phyloP scores from a whole-genome alignment of 176 grass and related monocot species.

The Aegilops bicornis region DNA sequence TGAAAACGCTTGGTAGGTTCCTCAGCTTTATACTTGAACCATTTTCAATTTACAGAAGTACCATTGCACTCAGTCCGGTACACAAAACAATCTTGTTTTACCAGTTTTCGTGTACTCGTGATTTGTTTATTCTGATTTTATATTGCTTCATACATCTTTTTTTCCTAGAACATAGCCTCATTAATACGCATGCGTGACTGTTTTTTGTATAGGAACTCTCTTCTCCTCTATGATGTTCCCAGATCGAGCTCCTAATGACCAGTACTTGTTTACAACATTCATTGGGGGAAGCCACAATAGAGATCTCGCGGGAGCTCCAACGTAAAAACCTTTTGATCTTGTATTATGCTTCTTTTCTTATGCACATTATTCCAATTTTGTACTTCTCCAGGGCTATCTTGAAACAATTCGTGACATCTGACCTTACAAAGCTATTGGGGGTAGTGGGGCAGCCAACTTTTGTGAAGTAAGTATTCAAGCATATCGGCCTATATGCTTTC shows the following conservation, averaged over 20 bases:
- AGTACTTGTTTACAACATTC: constrained; percentile 91
- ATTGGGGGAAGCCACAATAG: constrained; percentile 92
- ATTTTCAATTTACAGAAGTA: constrained; percentile 11
- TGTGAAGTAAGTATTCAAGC: constrained; percentile 63
- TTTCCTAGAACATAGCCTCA: not conserved
- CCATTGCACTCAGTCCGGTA: not conserved
- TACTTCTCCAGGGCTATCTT: constrained; percentile 55
- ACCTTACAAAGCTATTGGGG: constrained; percentile 79
- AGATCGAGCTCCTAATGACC: constrained; percentile 84
- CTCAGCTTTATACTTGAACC: constrained; percentile 23
- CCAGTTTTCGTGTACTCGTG: constrained; percentile 8
- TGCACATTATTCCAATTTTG: constrained; percentile 28
- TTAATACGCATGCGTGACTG: constrained; percentile 8
- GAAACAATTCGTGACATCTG: constrained; percentile 76
- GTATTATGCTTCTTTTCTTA: constrained; percentile 26
- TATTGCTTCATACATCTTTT: constrained; percentile 3
- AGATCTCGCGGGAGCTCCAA: constrained; percentile 86
- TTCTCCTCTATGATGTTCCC: constrained; percentile 99
- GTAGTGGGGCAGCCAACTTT: constrained; percentile 77
- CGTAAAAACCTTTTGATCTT: constrained; percentile 47
- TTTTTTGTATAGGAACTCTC: constrained; percentile 65
- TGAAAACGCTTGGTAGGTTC: constrained; percentile 81
- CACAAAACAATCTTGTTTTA: constrained; percentile 5
- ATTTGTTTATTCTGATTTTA: constrained; percentile 12
- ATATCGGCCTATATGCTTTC: not conserved